phyloP scores from a whole-genome alignment of 2,329 filamentous ascomycete genomes.

The Botrytis galanthina region DNA sequence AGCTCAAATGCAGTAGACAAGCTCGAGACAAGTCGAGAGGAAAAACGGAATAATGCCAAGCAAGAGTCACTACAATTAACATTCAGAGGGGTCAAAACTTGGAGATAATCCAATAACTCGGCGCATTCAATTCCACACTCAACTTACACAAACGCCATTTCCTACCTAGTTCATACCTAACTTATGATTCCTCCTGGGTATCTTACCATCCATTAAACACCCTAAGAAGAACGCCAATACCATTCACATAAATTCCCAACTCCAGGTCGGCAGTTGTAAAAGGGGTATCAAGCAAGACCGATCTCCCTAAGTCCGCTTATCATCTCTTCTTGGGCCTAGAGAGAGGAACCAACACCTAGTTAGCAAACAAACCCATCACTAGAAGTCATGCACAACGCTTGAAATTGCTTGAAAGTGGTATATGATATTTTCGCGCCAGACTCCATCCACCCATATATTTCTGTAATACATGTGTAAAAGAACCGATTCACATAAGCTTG shows the following conservation, averaged over 20 bases:
- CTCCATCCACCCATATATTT: conserved; percentile 25
- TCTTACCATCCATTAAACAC: conserved; percentile 1
- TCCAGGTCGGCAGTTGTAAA: not conserved
- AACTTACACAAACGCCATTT: not conserved
- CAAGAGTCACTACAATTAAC: not conserved
- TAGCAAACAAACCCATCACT: conserved; percentile 20
- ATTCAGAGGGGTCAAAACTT: not conserved
- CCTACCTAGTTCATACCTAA: not conserved
- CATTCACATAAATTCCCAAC: not conserved
- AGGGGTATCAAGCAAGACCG: conserved; percentile 10
- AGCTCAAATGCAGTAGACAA: not conserved
- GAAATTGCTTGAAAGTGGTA: conserved; percentile 10
- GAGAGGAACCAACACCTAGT: conserved; percentile 10
- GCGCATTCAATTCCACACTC: not conserved
- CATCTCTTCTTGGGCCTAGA: conserved; percentile 21
- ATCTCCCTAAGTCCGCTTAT: conserved; percentile 16
- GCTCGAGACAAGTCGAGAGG: not conserved
- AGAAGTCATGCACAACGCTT: not conserved
- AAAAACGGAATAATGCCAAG: not conserved
- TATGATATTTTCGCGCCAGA: conserved; percentile 27
- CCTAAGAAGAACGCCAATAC: not conserved
- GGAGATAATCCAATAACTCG: not conserved
- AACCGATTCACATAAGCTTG: conserved; percentile 39
- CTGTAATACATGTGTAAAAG: conserved; percentile 28
- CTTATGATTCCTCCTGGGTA: not conserved